These are phyloP conservation scores for Porodaedalea pini DNA, from an alignment of 1,284 basidiomycete genomes.

Conservation along the genomic window DNA sequence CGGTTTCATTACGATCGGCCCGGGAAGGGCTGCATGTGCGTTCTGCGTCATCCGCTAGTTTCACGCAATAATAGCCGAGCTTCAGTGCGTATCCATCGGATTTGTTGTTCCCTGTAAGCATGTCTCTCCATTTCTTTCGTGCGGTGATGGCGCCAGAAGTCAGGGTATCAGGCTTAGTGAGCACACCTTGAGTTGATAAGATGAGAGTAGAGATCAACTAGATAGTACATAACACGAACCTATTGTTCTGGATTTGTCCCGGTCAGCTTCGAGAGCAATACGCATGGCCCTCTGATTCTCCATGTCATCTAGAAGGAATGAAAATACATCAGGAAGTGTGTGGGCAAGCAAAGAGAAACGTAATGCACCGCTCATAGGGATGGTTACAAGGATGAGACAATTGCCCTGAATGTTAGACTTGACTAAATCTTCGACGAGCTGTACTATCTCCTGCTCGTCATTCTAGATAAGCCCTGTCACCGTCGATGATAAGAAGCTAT, in stretches of 20 bases:
- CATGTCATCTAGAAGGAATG: slow-evolving; percentile 49
- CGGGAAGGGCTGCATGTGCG: slow-evolving; percentile 38
- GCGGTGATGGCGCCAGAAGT: slow-evolving; percentile 41
- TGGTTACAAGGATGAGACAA: slow-evolving; percentile 54
- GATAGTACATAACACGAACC: slow-evolving; percentile 34
- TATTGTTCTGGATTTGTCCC: slow-evolving; percentile 52
- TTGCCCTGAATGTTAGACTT: slow-evolving; percentile 44
- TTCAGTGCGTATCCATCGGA: slow-evolving; percentile 35
- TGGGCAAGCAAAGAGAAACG: background rate
- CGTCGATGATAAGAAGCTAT: background rate
- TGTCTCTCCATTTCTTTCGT: slow-evolving; percentile 45
- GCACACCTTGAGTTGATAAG: slow-evolving; percentile 40
- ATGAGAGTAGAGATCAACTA: too few species aligned
- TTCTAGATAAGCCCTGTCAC: slow-evolving; percentile 55
- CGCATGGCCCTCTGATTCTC: slow-evolving; percentile 57
- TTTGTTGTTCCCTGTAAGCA: slow-evolving; percentile 43
- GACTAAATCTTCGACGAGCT: slow-evolving; percentile 45
- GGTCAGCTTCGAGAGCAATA: slow-evolving; percentile 52
- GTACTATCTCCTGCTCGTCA: slow-evolving; percentile 39
- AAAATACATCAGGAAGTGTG: background rate
- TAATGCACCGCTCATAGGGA: slow-evolving; percentile 56
- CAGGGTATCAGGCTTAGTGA: slow-evolving; percentile 63
- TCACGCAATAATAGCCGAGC: slow-evolving; percentile 66
- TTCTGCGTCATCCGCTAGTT: slow-evolving; percentile 59
- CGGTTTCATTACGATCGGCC: slow-evolving; percentile 37